Evolutionary conservation across 2,329 filamentous ascomycete species (phyloP).

Genomic region (Ramichloridium luteum): DNA sequence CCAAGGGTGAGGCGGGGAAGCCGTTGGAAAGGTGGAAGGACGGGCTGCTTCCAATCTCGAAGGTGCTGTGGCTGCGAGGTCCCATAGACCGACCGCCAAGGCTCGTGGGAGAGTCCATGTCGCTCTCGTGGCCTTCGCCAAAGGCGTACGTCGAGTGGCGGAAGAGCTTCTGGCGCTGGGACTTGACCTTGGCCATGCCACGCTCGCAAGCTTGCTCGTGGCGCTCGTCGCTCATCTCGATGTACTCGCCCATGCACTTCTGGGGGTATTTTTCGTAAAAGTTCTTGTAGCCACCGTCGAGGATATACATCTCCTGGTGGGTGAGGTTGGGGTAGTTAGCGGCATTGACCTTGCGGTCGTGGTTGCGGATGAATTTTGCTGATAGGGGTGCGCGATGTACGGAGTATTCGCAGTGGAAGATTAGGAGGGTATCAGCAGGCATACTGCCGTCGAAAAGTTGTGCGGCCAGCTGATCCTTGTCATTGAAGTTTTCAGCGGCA

Average conservation of each 20-base stretch:
- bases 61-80: constrained; percentile 20
- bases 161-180: constrained; percentile 72
- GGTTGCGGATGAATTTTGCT: constrained; percentile 82
- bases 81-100: constrained; percentile 18
- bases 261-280: constrained; percentile 72
- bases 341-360: constrained; percentile 74
- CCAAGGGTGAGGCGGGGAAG: background rate
- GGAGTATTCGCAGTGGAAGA: constrained; percentile 98
- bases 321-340: constrained; percentile 77
- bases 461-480: constrained; percentile 74
- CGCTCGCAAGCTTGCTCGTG: constrained; percentile 89
- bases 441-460: constrained; percentile 57
- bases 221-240: constrained; percentile 88
- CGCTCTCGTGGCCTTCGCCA: constrained; percentile 48
- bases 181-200: constrained; percentile 84
- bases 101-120: constrained; percentile 46
- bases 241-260: constrained; percentile 87
- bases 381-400: constrained; percentile 92
- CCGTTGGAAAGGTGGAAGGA: constrained; percentile 11
- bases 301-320: constrained; percentile 95
- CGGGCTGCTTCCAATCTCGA: constrained; percentile 23
- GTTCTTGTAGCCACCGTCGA: constrained; percentile 89
- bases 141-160: constrained; percentile 93
- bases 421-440: constrained; percentile 61
- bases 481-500: constrained; percentile 89